Conservation (phyloP, 257 asterid species). For the Przewalskia tangutica region DNA sequence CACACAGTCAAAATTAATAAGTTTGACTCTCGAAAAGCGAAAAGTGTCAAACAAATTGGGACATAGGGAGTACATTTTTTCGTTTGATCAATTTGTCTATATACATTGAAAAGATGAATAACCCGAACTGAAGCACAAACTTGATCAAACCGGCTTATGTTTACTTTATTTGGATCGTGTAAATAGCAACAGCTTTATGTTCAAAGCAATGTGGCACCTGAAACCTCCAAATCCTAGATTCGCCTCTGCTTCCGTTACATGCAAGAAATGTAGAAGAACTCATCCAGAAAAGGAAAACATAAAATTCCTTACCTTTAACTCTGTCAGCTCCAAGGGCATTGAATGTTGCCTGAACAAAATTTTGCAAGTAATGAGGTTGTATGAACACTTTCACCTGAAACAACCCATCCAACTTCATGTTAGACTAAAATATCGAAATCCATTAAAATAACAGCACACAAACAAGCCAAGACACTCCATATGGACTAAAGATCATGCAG, state of each 20-base stretch:
- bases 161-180: not conserved
- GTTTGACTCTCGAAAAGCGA: too few relatives aligned
- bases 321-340: conserved; percentile 83
- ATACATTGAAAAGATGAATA: not conserved
- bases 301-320: conserved; percentile 44
- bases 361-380: conserved; percentile 38
- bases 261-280: not conserved
- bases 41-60: too few relatives aligned
- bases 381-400: conserved; percentile 83
- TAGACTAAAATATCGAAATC: conserved; percentile 11
- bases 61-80: not conserved
- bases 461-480: not conserved
- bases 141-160: not conserved
- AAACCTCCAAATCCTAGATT: not conserved
- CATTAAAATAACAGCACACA: not conserved
- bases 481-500: not conserved
- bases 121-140: not conserved
- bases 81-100: not conserved
- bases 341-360: conserved; percentile 60
- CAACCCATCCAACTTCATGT: conserved; percentile 15
- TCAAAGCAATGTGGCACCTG: not conserved
- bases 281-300: not conserved
- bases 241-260: not conserved
- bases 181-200: not conserved
- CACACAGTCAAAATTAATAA: too few relatives aligned